Evolutionary conservation across 768 basidiomycete species (phyloP).

Genomic region (Russula vinacea): DNA sequence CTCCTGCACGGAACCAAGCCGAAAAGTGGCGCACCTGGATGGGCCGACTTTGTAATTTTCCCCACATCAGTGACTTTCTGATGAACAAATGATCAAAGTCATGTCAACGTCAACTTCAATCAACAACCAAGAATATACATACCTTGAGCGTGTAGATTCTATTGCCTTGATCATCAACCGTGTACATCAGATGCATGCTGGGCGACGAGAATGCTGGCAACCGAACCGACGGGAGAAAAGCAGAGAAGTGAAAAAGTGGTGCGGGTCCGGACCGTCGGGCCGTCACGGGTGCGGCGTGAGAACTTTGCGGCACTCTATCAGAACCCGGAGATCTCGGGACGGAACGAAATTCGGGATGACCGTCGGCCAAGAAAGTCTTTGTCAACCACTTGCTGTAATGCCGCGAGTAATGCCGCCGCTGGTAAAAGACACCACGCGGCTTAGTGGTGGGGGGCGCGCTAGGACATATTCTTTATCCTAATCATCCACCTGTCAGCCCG

Average conservation of each 20-base stretch:
- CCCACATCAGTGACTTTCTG: slow-evolving; percentile 85
- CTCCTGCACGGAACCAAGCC: not conserved
- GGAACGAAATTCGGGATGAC: not conserved
- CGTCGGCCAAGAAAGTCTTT: slow-evolving; percentile 1
- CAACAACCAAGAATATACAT: slow-evolving; percentile 27
- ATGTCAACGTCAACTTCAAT: not conserved
- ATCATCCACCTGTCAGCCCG: not conserved
- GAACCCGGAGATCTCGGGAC: not conserved
- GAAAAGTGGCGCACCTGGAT: slow-evolving; percentile 68
- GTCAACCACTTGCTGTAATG: slow-evolving; percentile 13
- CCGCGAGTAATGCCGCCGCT: slow-evolving; percentile 15
- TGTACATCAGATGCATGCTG: slow-evolving; percentile 98
- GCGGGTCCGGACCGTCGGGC: not conserved
- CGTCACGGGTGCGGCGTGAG: not conserved
- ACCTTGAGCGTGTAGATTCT: slow-evolving; percentile 94
- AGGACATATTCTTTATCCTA: not conserved
- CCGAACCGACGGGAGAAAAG: not conserved
- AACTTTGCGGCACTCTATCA: not conserved
- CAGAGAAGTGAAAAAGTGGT: no score
- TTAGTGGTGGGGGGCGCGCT: not conserved
- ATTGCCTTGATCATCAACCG: slow-evolving; percentile 68
- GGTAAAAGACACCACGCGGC: slow-evolving; percentile 8
- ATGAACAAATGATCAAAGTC: not conserved
- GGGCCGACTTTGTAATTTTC: slow-evolving; percentile 90
- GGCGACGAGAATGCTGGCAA: slow-evolving; percentile 14